These are phyloP conservation scores for Plectosphaerella sp. DNA, from an alignment of 2,329 filamentous ascomycete species.

Conservation along the genomic window DNA sequence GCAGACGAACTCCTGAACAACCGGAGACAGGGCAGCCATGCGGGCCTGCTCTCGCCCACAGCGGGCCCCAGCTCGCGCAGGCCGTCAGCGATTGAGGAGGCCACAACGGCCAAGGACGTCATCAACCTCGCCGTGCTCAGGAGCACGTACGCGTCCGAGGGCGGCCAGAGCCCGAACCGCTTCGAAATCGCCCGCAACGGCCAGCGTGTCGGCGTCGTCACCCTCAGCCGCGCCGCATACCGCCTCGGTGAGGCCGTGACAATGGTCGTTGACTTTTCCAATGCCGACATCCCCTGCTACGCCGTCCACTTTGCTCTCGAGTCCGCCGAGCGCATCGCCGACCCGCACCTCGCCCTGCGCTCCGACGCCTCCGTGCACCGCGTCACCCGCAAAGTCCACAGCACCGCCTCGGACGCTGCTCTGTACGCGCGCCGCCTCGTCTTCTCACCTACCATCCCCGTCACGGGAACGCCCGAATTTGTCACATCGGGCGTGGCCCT, in stretches of 20 bases:
- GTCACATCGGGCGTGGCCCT: slow-evolving; percentile 83
- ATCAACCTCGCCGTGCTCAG: slow-evolving; percentile 89
- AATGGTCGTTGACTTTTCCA: slow-evolving; percentile 77
- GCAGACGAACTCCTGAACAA: slow-evolving; percentile 69
- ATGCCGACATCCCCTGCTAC: slow-evolving; percentile 76
- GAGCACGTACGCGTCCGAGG: slow-evolving; percentile 63
- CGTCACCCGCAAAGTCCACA: slow-evolving; percentile 79
- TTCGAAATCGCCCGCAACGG: slow-evolving; percentile 94
- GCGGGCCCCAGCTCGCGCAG: slow-evolving; percentile 52
- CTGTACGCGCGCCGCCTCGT: slow-evolving; percentile 75
- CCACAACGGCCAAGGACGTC: slow-evolving; percentile 69
- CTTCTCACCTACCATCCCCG: slow-evolving; percentile 80
- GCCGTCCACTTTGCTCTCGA: slow-evolving; percentile 81
- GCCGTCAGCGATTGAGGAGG: slow-evolving; percentile 50
- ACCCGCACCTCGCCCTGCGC: slow-evolving; percentile 73
- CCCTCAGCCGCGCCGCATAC: slow-evolving; percentile 83
- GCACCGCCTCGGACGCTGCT: slow-evolving; percentile 73
- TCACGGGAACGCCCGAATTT: slow-evolving; percentile 82
- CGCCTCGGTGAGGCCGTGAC: slow-evolving; percentile 83
- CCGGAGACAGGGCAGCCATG: slow-evolving; percentile 46
- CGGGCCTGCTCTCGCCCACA: slow-evolving; percentile 69
- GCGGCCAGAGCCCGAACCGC: slow-evolving; percentile 80
- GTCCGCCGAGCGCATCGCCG: slow-evolving; percentile 72
- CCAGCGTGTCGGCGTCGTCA: slow-evolving; percentile 85
- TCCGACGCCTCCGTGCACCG: slow-evolving; percentile 82